These are phyloP conservation scores for Suhomyces chickasaworum DNA, from an alignment of 1,139 yeast species.

Conservation along the genomic window DNA sequence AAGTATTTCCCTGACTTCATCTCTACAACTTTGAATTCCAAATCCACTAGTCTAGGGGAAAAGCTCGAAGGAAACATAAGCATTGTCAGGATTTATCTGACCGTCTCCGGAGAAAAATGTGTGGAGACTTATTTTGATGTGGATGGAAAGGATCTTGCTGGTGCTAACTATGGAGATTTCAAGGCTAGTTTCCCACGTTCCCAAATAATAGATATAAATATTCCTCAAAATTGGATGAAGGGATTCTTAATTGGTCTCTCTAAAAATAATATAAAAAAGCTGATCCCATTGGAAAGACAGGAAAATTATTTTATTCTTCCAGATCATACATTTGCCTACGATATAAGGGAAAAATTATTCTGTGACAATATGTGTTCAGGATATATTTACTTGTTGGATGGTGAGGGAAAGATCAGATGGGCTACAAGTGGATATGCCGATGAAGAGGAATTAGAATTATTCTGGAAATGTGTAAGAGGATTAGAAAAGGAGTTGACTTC, in stretches of 20 bases:
- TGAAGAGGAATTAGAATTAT: slow-evolving; percentile 58
- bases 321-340: slow-evolving; percentile 59
- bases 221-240: slow-evolving; percentile 73
- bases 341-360: slow-evolving; percentile 58
- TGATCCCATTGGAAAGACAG: slow-evolving; percentile 54
- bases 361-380: slow-evolving; percentile 84
- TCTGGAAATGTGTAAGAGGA: slow-evolving; percentile 70
- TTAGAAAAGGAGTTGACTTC: slow-evolving; percentile 36
- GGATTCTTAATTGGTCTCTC: slow-evolving; percentile 61
- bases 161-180: slow-evolving; percentile 34
- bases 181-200: slow-evolving; percentile 46
- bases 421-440: slow-evolving; percentile 83
- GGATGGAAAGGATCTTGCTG: slow-evolving; percentile 39
- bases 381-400: slow-evolving; percentile 76
- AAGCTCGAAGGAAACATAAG: slow-evolving; percentile 55
- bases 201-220: slow-evolving; percentile 73
- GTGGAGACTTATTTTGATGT: slow-evolving; percentile 59
- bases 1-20: slow-evolving; percentile 82
- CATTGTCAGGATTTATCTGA: slow-evolving; percentile 64
- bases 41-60: slow-evolving; percentile 37
- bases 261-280: slow-evolving; percentile 43
- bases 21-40: slow-evolving; percentile 56
- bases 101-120: slow-evolving; percentile 73
- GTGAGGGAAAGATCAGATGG: slow-evolving; percentile 80
- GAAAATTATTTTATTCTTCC: slow-evolving; percentile 64